phyloP scores from a whole-genome alignment of 495 filamentous ascomycete species.

The Articulospora tetracladia region DNA sequence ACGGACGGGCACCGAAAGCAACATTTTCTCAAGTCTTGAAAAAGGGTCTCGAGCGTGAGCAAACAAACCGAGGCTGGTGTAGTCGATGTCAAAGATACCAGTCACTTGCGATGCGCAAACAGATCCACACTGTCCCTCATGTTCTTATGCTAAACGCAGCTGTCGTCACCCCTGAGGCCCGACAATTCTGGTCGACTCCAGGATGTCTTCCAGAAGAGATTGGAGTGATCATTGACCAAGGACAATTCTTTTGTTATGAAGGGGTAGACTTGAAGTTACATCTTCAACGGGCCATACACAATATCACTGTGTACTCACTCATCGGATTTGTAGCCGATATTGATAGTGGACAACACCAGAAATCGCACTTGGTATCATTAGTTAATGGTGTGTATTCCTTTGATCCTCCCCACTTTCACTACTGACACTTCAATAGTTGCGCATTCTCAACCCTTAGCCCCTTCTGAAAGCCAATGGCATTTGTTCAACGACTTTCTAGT shows the following conservation, averaged over 20 bases:
- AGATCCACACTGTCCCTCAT: constrained; percentile 71
- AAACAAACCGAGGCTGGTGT: constrained; percentile 83
- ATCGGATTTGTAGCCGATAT: constrained; percentile 90
- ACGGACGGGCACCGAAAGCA: constrained; percentile 47
- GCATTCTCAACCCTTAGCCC: constrained; percentile 54
- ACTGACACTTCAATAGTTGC: constrained; percentile 49
- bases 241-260: constrained; percentile 84
- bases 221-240: constrained; percentile 72
- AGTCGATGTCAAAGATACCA: constrained; percentile 83
- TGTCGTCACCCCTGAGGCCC: constrained; percentile 63
- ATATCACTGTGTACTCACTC: constrained; percentile 81
- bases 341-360: constrained; percentile 74
- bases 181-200: constrained; percentile 78
- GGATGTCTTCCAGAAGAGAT: constrained; percentile 92
- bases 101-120: constrained; percentile 71
- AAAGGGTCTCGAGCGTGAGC: constrained; percentile 80
- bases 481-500: constrained; percentile 98
- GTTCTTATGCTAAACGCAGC: constrained; percentile 84
- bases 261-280: constrained; percentile 77
- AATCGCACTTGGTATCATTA: constrained; percentile 86
- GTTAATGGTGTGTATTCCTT: constrained; percentile 60
- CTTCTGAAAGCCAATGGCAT: constrained; percentile 71
- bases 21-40: constrained; percentile 82
- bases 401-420: not conserved
- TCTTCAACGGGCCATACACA: constrained; percentile 56